phyloP scores from a whole-genome alignment of 768 basidiomycete species.

The Agrocybe chaxingu region DNA sequence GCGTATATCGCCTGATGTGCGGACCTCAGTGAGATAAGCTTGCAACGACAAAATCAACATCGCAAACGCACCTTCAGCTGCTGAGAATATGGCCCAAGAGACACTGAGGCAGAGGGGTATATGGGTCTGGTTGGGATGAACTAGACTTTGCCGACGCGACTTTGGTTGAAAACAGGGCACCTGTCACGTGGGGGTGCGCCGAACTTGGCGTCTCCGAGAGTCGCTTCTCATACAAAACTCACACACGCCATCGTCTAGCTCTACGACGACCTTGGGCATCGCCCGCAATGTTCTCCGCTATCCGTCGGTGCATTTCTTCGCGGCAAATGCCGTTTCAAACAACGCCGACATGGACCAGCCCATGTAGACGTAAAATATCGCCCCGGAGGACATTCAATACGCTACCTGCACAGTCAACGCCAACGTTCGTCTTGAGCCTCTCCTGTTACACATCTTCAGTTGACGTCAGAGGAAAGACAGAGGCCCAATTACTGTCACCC shows the following conservation, averaged over 20 bases:
- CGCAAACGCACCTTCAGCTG: background rate
- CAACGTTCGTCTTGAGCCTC: constrained; percentile 26
- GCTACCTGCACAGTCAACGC: constrained; percentile 16
- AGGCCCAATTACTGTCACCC: constrained; percentile 27
- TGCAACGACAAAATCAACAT: background rate
- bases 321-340: background rate
- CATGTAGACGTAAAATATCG: background rate
- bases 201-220: too few relatives aligned
- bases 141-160: constrained; percentile 9
- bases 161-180: constrained; percentile 26
- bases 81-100: background rate
- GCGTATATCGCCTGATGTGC: constrained; percentile 1
- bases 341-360: background rate
- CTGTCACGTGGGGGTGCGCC: constrained; percentile 23
- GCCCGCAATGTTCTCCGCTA: constrained; percentile 12
- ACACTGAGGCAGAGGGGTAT: background rate
- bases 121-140: background rate
- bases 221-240: too few relatives aligned
- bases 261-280: too few relatives aligned
- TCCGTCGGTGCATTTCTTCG: constrained; percentile 10
- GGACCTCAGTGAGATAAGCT: constrained; percentile 2
- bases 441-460: constrained; percentile 8
- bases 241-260: too few relatives aligned
- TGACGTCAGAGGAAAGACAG: constrained; percentile 35
- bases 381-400: constrained; percentile 8